Percentiles rank a stretch among this genome's conserved stretches.
Evolutionary conservation across 192 early-diverging fungal genomes (phyloP).

Genomic region (Linnemannia elongata): DNA sequence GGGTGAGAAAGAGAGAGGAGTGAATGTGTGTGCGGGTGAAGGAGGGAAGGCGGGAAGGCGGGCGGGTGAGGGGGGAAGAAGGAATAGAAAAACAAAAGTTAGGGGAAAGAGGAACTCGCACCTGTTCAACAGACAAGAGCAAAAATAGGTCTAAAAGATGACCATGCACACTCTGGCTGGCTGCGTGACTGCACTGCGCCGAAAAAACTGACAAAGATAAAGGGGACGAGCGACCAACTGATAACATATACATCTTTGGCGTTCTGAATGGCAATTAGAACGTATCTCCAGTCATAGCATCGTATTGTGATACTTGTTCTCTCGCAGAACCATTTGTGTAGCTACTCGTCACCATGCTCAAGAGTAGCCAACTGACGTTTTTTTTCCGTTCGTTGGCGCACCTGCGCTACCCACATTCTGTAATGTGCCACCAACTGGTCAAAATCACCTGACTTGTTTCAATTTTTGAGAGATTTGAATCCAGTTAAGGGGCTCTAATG

Average conservation of each 20-base stretch:
- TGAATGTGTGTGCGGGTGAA: neutral
- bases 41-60: neutral
- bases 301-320: no score
- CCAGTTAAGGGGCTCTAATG: slow-evolving; percentile 11
- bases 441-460: no score
- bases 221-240: neutral
- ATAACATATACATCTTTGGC: no score
- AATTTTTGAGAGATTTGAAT: neutral
- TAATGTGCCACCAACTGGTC: no score
- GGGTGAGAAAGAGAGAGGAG: neutral
- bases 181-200: slow-evolving; percentile 9
- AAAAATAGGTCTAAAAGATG: neutral
- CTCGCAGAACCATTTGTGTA: no score
- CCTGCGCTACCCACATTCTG: no score
- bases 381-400: no score
- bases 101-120: slow-evolving; percentile 5
- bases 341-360: no score
- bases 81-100: neutral
- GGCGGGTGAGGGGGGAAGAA: neutral
- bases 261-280: no score
- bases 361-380: no score
- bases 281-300: no score
- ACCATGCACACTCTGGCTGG: neutral
- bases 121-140: neutral
- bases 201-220: neutral